phyloP scores from a whole-genome alignment of 257 asterid species.

The Nyctanthes arbortristis region DNA sequence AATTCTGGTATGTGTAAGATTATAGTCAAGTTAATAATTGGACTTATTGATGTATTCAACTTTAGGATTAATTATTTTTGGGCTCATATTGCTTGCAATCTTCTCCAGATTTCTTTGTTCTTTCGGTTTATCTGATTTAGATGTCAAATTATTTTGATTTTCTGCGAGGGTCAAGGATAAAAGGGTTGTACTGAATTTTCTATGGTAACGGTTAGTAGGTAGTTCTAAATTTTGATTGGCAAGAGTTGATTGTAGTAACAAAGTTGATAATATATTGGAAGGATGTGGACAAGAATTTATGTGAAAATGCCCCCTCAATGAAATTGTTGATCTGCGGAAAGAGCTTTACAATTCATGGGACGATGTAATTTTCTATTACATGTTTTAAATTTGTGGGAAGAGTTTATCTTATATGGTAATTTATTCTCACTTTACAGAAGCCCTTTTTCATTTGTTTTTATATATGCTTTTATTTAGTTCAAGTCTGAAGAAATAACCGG shows the following conservation, averaged over 20 bases:
- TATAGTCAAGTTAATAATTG: not conserved
- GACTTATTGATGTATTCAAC: too few species aligned
- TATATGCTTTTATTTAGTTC: slow-evolving; percentile 25
- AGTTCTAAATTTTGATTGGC: too few species aligned
- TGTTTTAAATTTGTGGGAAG: not conserved
- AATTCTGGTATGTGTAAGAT: not conserved
- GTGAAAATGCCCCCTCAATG: too few species aligned
- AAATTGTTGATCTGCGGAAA: not conserved
- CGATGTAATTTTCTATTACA: too few species aligned
- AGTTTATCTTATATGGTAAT: not conserved
- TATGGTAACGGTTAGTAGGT: too few species aligned
- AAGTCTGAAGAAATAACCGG: slow-evolving; percentile 37
- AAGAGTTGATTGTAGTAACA: not conserved
- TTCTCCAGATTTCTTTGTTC: too few species aligned
- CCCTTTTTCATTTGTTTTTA: not conserved
- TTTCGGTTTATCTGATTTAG: not conserved
- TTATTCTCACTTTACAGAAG: not conserved
- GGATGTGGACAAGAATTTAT: not conserved
- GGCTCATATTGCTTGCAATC: not conserved
- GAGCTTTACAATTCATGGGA: too few species aligned
- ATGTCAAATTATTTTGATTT: too few species aligned
- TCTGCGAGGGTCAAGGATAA: too few species aligned
- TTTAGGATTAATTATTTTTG: not conserved
- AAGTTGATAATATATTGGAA: not conserved
- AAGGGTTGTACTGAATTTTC: not conserved